These are phyloP conservation scores for Leucosporidium creatinivorum DNA, from an alignment of 768 basidiomycete genomes.

Conservation along the genomic window DNA sequence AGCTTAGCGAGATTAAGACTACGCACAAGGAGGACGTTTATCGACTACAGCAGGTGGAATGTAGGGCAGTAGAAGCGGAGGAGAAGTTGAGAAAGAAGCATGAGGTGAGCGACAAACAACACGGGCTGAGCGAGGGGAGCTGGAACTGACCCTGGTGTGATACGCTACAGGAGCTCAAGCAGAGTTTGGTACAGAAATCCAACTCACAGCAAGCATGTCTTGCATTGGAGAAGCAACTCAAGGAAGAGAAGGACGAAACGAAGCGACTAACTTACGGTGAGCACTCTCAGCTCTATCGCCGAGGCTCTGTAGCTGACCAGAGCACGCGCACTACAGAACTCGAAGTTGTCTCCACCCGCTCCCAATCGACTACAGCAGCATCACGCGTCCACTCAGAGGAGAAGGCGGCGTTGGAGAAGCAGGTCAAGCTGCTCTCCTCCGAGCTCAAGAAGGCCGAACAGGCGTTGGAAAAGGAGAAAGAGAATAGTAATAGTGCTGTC, in stretches of 20 bases:
- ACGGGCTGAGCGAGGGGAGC: conserved; percentile 1
- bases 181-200: background rate
- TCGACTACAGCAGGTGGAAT: conserved; percentile 6
- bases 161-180: conserved; percentile 13
- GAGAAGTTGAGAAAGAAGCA: conserved; percentile 10
- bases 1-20: too few species aligned
- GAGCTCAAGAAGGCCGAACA: conserved; percentile 11
- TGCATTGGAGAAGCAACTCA: too few species aligned
- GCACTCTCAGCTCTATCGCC: background rate
- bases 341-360: conserved; percentile 5
- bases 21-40: background rate
- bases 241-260: too few species aligned
- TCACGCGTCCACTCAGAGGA: conserved; percentile 3
- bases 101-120: conserved; percentile 13
- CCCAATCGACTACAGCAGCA: background rate
- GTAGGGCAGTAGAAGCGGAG: conserved; percentile 6
- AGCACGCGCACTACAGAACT: conserved; percentile 8
- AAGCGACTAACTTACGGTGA: conserved; percentile 9
- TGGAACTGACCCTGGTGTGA: background rate
- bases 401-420: conserved; percentile 16
- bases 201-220: too few species aligned
- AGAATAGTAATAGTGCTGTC: background rate
- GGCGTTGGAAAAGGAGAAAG: conserved; percentile 13
- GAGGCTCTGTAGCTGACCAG: too few species aligned
- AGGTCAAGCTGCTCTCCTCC: conserved; percentile 14